phyloP scores from a whole-genome alignment of 495 filamentous ascomycete genomes.

The Penicillium argentinense region DNA sequence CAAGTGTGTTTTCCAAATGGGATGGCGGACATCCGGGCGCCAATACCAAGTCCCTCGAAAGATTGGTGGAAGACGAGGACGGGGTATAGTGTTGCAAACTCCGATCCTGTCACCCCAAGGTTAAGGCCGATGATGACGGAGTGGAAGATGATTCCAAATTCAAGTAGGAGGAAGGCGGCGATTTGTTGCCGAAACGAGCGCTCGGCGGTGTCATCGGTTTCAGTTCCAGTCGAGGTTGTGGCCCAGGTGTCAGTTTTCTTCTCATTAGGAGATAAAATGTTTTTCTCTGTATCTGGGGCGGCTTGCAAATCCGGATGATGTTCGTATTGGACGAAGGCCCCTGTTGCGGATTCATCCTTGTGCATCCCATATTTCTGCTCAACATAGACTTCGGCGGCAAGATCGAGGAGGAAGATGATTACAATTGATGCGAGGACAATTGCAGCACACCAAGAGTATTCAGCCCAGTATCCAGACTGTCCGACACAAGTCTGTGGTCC shows the following conservation, averaged over 20 bases:
- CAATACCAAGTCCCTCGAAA: slow-evolving; percentile 29
- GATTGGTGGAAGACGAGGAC: slow-evolving; percentile 57
- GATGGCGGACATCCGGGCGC: slow-evolving; percentile 41
- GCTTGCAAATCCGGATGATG: slow-evolving; percentile 7
- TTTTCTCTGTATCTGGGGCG: background rate
- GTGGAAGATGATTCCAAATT: slow-evolving; percentile 74
- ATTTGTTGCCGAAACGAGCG: slow-evolving; percentile 34
- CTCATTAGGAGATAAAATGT: background rate
- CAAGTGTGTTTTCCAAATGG: slow-evolving; percentile 47
- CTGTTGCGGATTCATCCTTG: slow-evolving; percentile 25
- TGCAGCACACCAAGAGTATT: slow-evolving; percentile 41
- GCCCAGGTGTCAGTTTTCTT: background rate
- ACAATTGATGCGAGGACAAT: slow-evolving; percentile 32
- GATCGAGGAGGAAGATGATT: slow-evolving; percentile 38
- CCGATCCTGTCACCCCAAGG: slow-evolving; percentile 60
- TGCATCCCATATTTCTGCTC: slow-evolving; percentile 46
- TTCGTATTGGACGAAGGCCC: slow-evolving; percentile 14
- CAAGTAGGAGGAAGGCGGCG: slow-evolving; percentile 49
- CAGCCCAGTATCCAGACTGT: slow-evolving; percentile 46
- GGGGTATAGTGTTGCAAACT: slow-evolving; percentile 65
- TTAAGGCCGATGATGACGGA: slow-evolving; percentile 72
- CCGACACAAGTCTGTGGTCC: slow-evolving; percentile 53
- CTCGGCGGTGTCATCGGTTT: slow-evolving; percentile 9
- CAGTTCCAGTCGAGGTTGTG: background rate
- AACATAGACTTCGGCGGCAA: slow-evolving; percentile 48